A percentile compares a stretch with the other conserved stretches of the same genome.
Evolutionary conservation across 2,329 filamentous ascomycete species (phyloP).

Genomic region (Nemania bipapillata): DNA sequence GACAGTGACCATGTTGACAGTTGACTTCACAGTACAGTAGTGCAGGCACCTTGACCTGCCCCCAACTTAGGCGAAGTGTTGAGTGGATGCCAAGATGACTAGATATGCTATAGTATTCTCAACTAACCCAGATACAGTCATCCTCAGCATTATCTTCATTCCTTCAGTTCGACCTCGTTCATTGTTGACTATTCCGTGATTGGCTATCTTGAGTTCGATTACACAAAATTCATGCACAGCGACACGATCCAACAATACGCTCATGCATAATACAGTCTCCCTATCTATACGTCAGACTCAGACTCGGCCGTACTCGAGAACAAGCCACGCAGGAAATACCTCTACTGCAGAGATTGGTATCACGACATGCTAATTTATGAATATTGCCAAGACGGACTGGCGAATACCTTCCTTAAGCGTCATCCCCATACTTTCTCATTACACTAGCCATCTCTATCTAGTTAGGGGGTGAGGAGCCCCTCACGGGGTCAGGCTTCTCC

Average conservation of each 20-base stretch:
- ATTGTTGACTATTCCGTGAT: neutral
- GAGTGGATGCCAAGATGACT: neutral
- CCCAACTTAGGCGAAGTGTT: neutral
- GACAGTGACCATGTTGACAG: neutral
- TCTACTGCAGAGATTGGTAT: conserved; percentile 20
- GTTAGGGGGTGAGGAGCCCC: conserved; percentile 28
- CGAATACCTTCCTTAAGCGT: conserved; percentile 32
- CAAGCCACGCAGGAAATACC: neutral
- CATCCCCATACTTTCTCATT: conserved; percentile 22
- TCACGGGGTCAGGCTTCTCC: conserved; percentile 38
- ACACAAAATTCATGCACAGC: conserved; percentile 7
- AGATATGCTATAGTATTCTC: neutral
- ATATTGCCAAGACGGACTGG: conserved; percentile 35
- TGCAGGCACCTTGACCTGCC: neutral
- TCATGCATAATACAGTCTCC: conserved; percentile 24
- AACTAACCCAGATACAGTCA: conserved; percentile 1
- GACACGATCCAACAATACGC: conserved; percentile 14
- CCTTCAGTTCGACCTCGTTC: neutral
- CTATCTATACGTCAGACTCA: conserved; percentile 3
- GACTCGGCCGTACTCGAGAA: conserved; percentile 11
- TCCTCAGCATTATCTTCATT: neutral
- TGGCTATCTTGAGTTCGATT: conserved; percentile 1
- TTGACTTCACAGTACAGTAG: neutral
- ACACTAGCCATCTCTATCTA: conserved; percentile 15
- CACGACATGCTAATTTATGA: conserved; percentile 31